Base-by-base conservation (phyloP, 345 rosid genomes). In the Gossypium turneri region DNA sequence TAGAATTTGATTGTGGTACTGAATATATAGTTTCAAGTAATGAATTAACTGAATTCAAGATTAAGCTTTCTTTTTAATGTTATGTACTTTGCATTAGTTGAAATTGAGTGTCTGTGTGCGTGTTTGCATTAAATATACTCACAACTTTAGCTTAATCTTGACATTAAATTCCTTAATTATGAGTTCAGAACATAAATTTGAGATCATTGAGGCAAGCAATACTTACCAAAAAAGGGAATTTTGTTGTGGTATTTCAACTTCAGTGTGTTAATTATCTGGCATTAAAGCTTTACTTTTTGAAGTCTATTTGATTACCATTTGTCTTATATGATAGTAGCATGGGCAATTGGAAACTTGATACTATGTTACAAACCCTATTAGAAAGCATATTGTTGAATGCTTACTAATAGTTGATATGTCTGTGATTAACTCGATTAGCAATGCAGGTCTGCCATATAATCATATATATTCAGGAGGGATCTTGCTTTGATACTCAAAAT, bases 361-460 rank as follows among this genome's bases (percentile, higher is more conserved):
- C 1, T 19, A 6, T 25, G 10, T 3, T 3, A 67, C 8, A 67
- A 67, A 1, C 13, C 41, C 44, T 50, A 2, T 68, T 50, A 68
- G 43, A 27, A 51, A 16, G 45, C 48, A 16, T 78, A 3, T 53
- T 62, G 67, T 45, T 55, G 27, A 25, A 34, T 63, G 47, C 58
- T 62, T 69, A 4, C 51, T 17, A 73, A 1, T 60, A 47, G 57
- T n/a, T 65, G 20, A 52, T 64, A 15, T 66, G 20, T 75, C 78
- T 75, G 63, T 70, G 47, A 74, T 64, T 79, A 51, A 80, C 77
- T 55, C 44, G 41, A 78, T 83, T 80, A 82, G 79, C 74, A 78
- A 76, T 89, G 92, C 96, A 92, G 97, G 97, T 90, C 19, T 92
- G 96, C 82, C 97, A 92, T 87, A 80, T 89, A 66, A 77, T 92